Evolutionary conservation across 148 eudicot species (phyloP).

Genomic region (Arbutus unedo): DNA sequence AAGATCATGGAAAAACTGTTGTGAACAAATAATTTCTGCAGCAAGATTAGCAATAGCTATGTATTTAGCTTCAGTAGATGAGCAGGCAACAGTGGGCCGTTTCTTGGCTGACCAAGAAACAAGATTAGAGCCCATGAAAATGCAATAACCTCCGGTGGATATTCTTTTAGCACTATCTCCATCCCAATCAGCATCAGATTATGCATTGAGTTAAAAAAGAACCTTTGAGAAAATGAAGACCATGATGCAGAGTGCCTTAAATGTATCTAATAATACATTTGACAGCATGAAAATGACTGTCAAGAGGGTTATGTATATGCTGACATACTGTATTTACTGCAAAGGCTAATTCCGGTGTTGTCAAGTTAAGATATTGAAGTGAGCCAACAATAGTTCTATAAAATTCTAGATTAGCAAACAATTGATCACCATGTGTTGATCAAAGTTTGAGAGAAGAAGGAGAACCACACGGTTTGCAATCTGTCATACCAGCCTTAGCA

Average conservation of each 20-base stretch:
- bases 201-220: neutral
- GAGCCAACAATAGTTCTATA: neutral
- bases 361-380: neutral
- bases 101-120: neutral
- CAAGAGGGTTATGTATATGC: neutral
- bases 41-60: no score
- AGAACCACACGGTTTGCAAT: neutral
- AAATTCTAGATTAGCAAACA: no score
- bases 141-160: neutral
- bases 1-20: neutral
- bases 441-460: neutral
- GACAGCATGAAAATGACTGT: neutral
- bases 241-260: neutral
- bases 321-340: neutral
- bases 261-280: neutral
- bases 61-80: neutral
- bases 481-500: neutral
- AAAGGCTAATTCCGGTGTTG: neutral
- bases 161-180: no score
- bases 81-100: neutral
- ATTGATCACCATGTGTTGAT: no score
- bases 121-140: neutral
- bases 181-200: neutral
- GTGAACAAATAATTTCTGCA: neutral
- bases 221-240: neutral